Conservation (phyloP, 768 basidiomycete genomes). For the Psilocybe subaeruginosa region DNA sequence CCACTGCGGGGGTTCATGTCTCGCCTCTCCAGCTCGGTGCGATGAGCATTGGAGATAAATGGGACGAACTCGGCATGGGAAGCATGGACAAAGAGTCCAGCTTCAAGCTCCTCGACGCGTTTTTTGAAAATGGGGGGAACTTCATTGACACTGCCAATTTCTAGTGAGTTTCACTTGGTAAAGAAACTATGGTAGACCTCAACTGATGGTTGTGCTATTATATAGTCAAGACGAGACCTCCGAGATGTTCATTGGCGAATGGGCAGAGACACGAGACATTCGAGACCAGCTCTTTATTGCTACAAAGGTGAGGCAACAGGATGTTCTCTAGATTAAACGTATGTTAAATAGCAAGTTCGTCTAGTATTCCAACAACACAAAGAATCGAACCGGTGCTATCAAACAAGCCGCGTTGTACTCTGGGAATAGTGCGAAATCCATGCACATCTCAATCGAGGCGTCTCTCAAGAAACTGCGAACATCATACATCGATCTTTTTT, state of each 20-base stretch:
- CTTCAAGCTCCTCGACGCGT: slow-evolving; percentile 51
- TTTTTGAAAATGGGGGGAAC: slow-evolving; percentile 46
- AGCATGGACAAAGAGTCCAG: slow-evolving; percentile 42
- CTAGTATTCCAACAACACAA: slow-evolving; percentile 35
- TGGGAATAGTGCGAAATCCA: slow-evolving; percentile 42
- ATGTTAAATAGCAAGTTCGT: not conserved
- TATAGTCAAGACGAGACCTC: slow-evolving; percentile 56
- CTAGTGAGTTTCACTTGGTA: slow-evolving; percentile 32
- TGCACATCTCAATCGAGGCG: slow-evolving; percentile 43
- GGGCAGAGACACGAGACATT: slow-evolving; percentile 47
- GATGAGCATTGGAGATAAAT: slow-evolving; percentile 45
- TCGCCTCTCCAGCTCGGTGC: slow-evolving; percentile 47
- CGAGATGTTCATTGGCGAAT: slow-evolving; percentile 57
- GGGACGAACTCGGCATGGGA: slow-evolving; percentile 35
- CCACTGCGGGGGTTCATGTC: slow-evolving; percentile 40
- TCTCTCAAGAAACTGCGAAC: slow-evolving; percentile 51
- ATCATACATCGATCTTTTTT: slow-evolving; percentile 49
- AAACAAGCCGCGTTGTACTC: slow-evolving; percentile 12
- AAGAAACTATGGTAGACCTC: not conserved
- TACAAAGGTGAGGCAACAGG: slow-evolving; percentile 36
- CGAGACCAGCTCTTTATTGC: slow-evolving; percentile 53
- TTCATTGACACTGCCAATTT: slow-evolving; percentile 53
- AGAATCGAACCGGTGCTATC: slow-evolving; percentile 25
- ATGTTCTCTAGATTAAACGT: not conserved
- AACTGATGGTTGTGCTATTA: not conserved